phyloP scores from a whole-genome alignment of 1,139 yeast genomes.

The Ogataea hybrid region DNA sequence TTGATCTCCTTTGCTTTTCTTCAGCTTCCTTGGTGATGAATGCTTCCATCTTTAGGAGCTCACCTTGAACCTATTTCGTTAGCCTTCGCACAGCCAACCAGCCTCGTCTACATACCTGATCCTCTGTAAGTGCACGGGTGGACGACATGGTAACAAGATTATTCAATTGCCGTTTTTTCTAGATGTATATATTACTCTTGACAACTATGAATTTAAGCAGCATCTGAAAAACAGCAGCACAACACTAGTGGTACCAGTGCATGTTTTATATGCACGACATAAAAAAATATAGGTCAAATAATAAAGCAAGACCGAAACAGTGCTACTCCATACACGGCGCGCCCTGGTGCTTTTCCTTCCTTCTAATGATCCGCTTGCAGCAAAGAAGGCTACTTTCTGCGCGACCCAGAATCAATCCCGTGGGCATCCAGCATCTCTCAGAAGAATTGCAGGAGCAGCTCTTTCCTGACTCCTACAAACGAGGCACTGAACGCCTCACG shows the following conservation, averaged over 20 bases:
- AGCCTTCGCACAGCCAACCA: neutral
- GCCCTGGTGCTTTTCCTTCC: no score
- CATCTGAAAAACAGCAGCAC: slow-evolving; percentile 11
- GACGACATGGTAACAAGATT: slow-evolving; percentile 26
- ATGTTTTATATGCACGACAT: slow-evolving; percentile 1
- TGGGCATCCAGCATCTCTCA: slow-evolving; percentile 71
- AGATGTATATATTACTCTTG: slow-evolving; percentile 5
- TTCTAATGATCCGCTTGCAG: no score
- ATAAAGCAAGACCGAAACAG: neutral
- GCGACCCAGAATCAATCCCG: slow-evolving; percentile 59
- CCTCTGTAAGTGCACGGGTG: slow-evolving; percentile 41
- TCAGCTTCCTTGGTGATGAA: slow-evolving; percentile 99
- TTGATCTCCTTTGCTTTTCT: slow-evolving; percentile 95
- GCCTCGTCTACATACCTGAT: slow-evolving; percentile 35
- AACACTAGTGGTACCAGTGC: slow-evolving; percentile 3
- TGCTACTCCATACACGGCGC: neutral
- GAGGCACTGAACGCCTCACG: slow-evolving; percentile 20
- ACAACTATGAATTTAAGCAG: slow-evolving; percentile 12
- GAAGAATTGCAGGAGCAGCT: slow-evolving; percentile 54
- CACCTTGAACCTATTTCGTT: slow-evolving; percentile 75
- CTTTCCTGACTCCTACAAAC: slow-evolving; percentile 43
- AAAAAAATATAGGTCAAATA: neutral
- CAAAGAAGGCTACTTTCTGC: neutral
- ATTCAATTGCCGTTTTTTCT: slow-evolving; percentile 7
- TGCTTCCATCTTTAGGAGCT: slow-evolving; percentile 96